Evolutionary conservation across 768 basidiomycete species (phyloP).

Genomic region (Suillus placidus): DNA sequence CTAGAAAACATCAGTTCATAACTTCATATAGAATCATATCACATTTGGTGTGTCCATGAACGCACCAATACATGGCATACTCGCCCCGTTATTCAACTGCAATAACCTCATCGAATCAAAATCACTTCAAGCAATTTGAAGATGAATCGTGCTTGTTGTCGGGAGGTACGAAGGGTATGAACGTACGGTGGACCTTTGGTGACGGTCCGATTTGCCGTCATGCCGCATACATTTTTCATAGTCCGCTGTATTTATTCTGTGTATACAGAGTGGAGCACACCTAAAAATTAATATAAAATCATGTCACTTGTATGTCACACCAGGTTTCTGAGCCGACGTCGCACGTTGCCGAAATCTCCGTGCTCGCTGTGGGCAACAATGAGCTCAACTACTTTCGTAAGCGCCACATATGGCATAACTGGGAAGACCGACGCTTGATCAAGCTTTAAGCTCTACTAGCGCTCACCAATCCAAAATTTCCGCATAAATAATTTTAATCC

Average conservation of each 20-base stretch:
- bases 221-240: too few relatives aligned
- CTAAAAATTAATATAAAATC: too few relatives aligned
- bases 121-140: not conserved
- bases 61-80: slow-evolving; percentile 31
- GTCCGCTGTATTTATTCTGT: too few relatives aligned
- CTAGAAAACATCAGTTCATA: slow-evolving; percentile 4
- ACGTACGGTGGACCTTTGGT: not conserved
- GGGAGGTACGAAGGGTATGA: not conserved
- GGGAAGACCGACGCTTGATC: not conserved
- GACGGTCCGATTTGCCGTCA: too few relatives aligned
- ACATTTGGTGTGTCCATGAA: slow-evolving; percentile 23
- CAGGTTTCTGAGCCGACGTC: too few relatives aligned
- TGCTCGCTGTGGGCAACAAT: too few relatives aligned
- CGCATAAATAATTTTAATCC: not conserved
- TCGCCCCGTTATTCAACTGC: slow-evolving; percentile 28
- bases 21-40: not conserved
- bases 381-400: too few relatives aligned
- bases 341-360: too few relatives aligned
- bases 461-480: not conserved
- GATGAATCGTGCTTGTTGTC: not conserved
- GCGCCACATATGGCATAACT: not conserved
- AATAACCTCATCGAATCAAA: slow-evolving; percentile 12
- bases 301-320: too few relatives aligned
- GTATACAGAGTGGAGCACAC: too few relatives aligned
- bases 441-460: not conserved